Conservation (phyloP, 371 early-diverging fungal genomes). For the Mortierella sp. region DNA sequence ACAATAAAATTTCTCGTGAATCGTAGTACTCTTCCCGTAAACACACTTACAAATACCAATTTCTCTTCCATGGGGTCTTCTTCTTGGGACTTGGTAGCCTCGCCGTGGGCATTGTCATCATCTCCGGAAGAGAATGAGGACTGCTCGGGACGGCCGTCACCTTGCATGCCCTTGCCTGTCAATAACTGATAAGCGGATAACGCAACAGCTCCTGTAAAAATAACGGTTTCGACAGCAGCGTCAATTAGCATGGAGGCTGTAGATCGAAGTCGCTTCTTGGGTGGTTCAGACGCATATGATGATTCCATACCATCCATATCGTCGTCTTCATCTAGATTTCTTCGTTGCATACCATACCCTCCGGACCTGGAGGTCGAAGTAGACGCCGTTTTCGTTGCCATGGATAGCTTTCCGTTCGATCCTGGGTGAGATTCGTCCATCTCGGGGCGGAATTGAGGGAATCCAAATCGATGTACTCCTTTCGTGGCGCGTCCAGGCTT, state of each 20-base stretch:
- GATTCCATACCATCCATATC: constrained; percentile 12
- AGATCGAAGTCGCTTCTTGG: constrained; percentile 40
- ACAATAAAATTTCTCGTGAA: neutral
- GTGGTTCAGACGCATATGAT: constrained; percentile 36
- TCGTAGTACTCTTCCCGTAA: neutral
- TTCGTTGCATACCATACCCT: constrained; percentile 31
- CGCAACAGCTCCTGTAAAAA: constrained; percentile 55
- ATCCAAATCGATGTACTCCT: constrained; percentile 29
- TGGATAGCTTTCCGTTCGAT: constrained; percentile 7
- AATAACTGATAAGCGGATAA: constrained; percentile 50
- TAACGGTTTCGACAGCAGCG: constrained; percentile 50
- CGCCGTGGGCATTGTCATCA: neutral
- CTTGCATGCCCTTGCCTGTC: constrained; percentile 33
- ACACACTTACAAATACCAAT: constrained; percentile 28
- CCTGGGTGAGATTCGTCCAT: constrained; percentile 24
- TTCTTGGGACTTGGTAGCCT: constrained; percentile 15
- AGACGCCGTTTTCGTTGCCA: neutral
- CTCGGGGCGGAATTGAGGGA: constrained; percentile 37
- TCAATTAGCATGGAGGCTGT: constrained; percentile 45
- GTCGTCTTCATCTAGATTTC: constrained; percentile 20
- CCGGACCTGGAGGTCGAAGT: constrained; percentile 24
- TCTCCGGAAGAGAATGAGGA: constrained; percentile 17
- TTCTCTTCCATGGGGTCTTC: constrained; percentile 45
- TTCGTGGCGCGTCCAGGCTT: constrained; percentile 39
- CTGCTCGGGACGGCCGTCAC: constrained; percentile 9